phyloP scores from a whole-genome alignment of 805 yeast species.

The Zygosaccharomyces rouxii region DNA sequence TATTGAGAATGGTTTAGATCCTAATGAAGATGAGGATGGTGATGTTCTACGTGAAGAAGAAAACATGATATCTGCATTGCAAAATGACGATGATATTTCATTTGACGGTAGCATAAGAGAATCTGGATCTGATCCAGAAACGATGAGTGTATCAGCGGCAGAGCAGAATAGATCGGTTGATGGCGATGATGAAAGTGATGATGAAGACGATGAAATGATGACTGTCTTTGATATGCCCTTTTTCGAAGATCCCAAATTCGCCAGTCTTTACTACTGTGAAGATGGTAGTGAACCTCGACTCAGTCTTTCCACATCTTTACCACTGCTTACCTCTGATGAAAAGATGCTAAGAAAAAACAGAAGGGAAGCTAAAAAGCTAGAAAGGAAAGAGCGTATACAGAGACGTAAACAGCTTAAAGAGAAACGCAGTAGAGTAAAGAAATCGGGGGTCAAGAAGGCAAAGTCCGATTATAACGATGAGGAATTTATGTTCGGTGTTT shows the following conservation, averaged over 20 bases:
- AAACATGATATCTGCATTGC: constrained; percentile 30
- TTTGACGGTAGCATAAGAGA: constrained; percentile 35
- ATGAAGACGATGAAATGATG: constrained; percentile 33
- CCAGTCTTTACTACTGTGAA: constrained; percentile 32
- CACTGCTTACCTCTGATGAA: constrained; percentile 32
- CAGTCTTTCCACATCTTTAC: constrained; percentile 33
- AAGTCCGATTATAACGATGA: constrained; percentile 39
- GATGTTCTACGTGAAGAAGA: constrained; percentile 33
- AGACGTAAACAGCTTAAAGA: constrained; percentile 26
- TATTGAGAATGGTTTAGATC: constrained; percentile 31
- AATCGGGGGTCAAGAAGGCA: constrained; percentile 30
- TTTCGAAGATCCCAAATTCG: constrained; percentile 40
- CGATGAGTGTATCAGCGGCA: constrained; percentile 8
- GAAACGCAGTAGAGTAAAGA: constrained; percentile 17
- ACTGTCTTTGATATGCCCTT: constrained; percentile 38
- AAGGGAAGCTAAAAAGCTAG: constrained; percentile 29
- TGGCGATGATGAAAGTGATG: constrained; percentile 29
- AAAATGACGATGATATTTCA: constrained; percentile 31
- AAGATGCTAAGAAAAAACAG: constrained; percentile 25
- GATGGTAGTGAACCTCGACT: constrained; percentile 34
- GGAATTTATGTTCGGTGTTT: constrained; percentile 34
- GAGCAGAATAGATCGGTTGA: constrained; percentile 14
- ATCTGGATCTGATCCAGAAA: constrained; percentile 31
- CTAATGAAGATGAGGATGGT: constrained; percentile 32
- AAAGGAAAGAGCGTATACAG: constrained; percentile 29